Evolutionary conservation across 140 eudicot species (phyloP).

Genomic region (Ambrosia hybrid): DNA sequence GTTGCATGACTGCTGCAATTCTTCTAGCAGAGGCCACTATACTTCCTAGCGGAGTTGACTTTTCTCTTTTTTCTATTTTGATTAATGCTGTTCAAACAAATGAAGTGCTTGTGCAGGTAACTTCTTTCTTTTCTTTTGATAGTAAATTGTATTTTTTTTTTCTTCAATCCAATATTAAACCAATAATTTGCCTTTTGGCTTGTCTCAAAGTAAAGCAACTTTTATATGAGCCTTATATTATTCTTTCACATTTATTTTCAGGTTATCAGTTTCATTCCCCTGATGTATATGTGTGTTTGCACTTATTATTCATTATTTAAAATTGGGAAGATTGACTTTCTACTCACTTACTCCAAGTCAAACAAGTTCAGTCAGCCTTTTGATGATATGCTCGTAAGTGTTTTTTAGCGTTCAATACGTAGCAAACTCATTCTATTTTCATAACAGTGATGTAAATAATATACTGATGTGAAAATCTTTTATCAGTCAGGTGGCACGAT

Average conservation of each 20-base stretch:
- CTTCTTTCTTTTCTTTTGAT: not conserved
- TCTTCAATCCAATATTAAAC: not conserved
- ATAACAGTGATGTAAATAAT: not conserved
- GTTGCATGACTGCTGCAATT: constrained; percentile 81
- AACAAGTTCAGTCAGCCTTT: constrained; percentile 93
- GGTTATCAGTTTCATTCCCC: constrained; percentile 74
- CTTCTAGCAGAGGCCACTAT: constrained; percentile 94
- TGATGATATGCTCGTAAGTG: constrained; percentile 92
- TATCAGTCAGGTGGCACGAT: constrained; percentile 90
- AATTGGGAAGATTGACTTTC: constrained; percentile 80
- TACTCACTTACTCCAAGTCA: constrained; percentile 89
- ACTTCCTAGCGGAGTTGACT: constrained; percentile 72
- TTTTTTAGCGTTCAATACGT: constrained; percentile 9
- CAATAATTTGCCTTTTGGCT: not conserved
- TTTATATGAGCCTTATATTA: not conserved
- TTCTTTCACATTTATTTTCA: constrained; percentile 30
- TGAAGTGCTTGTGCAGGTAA: constrained; percentile 88
- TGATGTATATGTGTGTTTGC: constrained; percentile 89
- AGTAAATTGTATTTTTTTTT: not conserved
- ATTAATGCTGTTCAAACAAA: constrained; percentile 50
- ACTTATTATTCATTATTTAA: constrained; percentile 85
- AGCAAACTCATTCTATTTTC: not conserved
- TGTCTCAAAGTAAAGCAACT: not conserved
- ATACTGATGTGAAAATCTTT: constrained; percentile 11
- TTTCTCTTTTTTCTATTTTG: constrained; percentile 75